A percentile compares a stretch with the other conserved stretches of the same genome.
phyloP scores from a whole-genome alignment of 805 yeast species.

The Diddensiella santjacobensis region DNA sequence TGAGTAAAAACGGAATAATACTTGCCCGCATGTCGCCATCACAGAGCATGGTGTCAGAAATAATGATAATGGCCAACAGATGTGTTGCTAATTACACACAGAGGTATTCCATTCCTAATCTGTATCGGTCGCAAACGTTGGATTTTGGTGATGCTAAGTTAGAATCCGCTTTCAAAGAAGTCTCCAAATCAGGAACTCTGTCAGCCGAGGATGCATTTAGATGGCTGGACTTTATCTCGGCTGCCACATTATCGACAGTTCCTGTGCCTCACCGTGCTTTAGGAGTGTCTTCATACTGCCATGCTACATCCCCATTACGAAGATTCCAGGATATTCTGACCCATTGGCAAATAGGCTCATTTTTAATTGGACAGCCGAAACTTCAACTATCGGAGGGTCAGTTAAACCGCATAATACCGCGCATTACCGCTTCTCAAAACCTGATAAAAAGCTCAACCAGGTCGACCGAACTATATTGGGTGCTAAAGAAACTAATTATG shows the following conservation, averaged over 20 bases:
- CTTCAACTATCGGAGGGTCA: slow-evolving; percentile 9
- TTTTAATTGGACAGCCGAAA: slow-evolving; percentile 29
- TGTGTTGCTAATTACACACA: slow-evolving; percentile 29
- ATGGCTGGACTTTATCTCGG: slow-evolving; percentile 45
- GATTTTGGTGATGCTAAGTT: slow-evolving; percentile 28
- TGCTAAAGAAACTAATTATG: slow-evolving; percentile 14
- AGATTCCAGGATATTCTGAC: slow-evolving; percentile 75
- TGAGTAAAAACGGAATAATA: slow-evolving; percentile 18
- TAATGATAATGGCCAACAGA: slow-evolving; percentile 79
- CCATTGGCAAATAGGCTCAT: slow-evolving; percentile 68
- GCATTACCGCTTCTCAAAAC: slow-evolving; percentile 13
- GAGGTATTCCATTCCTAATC: slow-evolving; percentile 25
- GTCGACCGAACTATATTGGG: slow-evolving; percentile 18
- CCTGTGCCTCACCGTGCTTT: slow-evolving; percentile 56
- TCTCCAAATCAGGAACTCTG: slow-evolving; percentile 14
- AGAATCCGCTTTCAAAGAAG: slow-evolving; percentile 26
- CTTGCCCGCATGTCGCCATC: slow-evolving; percentile 44
- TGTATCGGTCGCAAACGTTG: slow-evolving; percentile 28
- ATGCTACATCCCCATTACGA: slow-evolving; percentile 86
- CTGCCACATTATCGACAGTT: slow-evolving; percentile 47
- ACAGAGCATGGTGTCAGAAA: slow-evolving; percentile 67
- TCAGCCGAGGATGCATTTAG: slow-evolving; percentile 31
- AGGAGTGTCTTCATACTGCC: slow-evolving; percentile 60
- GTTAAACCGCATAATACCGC: slow-evolving; percentile 11
- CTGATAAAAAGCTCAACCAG: slow-evolving; percentile 15